Evolutionary conservation across 192 early-diverging fungal genomes (phyloP).

Genomic region (Gryganskiella cystojenkinii): DNA sequence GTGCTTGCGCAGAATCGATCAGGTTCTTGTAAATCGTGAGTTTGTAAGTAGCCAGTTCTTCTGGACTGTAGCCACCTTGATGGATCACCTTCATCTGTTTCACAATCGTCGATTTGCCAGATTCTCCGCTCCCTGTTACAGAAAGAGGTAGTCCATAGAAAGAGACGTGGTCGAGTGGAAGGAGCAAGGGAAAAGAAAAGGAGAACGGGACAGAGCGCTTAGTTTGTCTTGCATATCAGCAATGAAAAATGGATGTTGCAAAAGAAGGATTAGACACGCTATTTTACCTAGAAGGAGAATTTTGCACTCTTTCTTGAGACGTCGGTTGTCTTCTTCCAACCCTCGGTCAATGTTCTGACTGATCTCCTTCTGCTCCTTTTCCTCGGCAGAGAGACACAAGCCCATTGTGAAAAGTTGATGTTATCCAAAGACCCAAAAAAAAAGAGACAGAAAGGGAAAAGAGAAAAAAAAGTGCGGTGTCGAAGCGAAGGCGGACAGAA

Average conservation of each 20-base stretch:
- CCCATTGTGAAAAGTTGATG: constrained; percentile 68
- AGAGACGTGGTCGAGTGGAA: neutral
- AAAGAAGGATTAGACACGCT: neutral
- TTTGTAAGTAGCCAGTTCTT: constrained; percentile 80
- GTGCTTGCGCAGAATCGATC: constrained; percentile 83
- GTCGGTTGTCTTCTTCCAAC: constrained; percentile 69
- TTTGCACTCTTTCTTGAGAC: constrained; percentile 76
- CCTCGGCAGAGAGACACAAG: constrained; percentile 74
- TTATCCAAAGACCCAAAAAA: too few relatives aligned
- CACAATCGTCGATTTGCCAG: constrained; percentile 95
- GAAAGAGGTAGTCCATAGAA: neutral
- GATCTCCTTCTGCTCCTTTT: constrained; percentile 57
- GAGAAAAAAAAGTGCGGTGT: too few relatives aligned
- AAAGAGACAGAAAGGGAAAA: too few relatives aligned
- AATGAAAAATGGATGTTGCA: neutral
- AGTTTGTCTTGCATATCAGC: too few relatives aligned
- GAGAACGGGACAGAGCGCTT: constrained; percentile 9
- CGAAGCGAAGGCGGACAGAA: too few relatives aligned
- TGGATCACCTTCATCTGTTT: constrained; percentile 99
- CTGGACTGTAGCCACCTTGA: constrained; percentile 87
- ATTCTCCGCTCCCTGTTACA: constrained; percentile 93
- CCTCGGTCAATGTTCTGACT: constrained; percentile 69
- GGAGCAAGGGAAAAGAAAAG: constrained; percentile 12
- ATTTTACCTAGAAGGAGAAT: constrained; percentile 74
- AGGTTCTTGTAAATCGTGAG: constrained; percentile 89